phyloP scores from a whole-genome alignment of 2,329 filamentous ascomycete species.

The Apiospora saccharicola region DNA sequence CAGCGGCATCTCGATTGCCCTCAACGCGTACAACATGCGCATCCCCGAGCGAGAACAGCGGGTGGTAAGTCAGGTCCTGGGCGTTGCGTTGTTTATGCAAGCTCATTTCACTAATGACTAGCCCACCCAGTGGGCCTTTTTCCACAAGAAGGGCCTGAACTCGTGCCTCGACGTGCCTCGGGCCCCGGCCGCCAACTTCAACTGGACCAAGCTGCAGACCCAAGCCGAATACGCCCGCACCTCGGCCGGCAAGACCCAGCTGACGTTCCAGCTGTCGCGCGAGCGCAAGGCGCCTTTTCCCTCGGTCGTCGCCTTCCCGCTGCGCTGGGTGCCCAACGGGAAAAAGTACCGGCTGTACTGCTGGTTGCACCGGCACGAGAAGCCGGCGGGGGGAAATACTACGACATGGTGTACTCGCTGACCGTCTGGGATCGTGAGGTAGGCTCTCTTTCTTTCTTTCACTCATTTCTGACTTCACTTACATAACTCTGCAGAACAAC shows the following conservation, averaged over 20 bases:
- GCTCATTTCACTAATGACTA: background rate
- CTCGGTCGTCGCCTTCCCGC: background rate
- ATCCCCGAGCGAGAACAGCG: background rate
- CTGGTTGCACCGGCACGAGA: background rate
- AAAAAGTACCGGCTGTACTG: background rate
- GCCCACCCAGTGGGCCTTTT: background rate
- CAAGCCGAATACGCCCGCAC: background rate
- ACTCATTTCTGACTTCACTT: background rate
- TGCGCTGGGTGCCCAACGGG: background rate
- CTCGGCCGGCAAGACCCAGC: accelerated
- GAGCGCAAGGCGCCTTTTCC: background rate
- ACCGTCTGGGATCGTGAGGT: background rate
- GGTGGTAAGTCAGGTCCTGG: background rate
- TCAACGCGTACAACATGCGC: background rate
- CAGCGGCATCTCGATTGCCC: background rate
- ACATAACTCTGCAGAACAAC: background rate
- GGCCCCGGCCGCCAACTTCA: background rate
- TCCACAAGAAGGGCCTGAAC: background rate
- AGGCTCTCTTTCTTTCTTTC: background rate
- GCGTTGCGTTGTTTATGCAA: background rate
- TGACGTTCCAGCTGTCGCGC: accelerated
- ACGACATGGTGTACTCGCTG: background rate
- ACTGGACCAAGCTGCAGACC: background rate
- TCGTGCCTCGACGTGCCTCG: background rate
- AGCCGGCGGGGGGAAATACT: background rate